Base-by-base conservation (phyloP, 169 alveolate species). In the Eimeria tenella region DNA sequence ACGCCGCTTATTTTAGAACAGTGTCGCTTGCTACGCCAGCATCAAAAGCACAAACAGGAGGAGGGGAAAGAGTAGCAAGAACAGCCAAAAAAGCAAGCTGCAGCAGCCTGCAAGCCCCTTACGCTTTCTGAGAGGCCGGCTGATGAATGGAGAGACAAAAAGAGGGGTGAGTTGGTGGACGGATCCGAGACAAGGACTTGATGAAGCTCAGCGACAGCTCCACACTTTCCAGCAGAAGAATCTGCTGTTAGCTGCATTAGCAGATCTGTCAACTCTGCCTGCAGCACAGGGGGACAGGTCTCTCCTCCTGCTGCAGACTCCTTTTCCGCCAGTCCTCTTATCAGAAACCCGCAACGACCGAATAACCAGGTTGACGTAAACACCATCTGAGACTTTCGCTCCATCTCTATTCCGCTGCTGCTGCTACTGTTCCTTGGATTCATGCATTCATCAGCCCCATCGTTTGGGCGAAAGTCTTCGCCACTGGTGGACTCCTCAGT, bases 151-250 rank as follows among this genome's bases (percentile, higher is more conserved):
- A 90, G 79, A 13, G 94, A 74, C 68, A 90, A 56, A 60, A 90
- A 90, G 70, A 90, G 94, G 19, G 90, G 94, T 10, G 90, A 75
- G 2, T 74, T 74, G n/a, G 94, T 90, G 58, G 94, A 90, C 7
- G 94, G 94, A 60, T 90, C 94, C 5, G 90, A 90, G 49, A 90
- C 94, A 42, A 90, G 83, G 50, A 77, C 94, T 23, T 83, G 89
- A 9, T 90, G 90, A 19, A 90, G 84, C 84, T 90, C 94, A 0
- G 94, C 94, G 52, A 71, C 71, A 10, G 82, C 94, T 23, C 87
- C 55, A 86, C 75, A 90, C 23, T n/a, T 60, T 7, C 94, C 94
- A 8, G 86, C 42, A 42, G 70, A 21, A 8, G 77, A 42, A 52
- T 90, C 94, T 49, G 94, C 94, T 17, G 58, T 55, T 52, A 90